phyloP scores from a whole-genome alignment of 805 yeast species.

The Candida khao-thaluensis region DNA sequence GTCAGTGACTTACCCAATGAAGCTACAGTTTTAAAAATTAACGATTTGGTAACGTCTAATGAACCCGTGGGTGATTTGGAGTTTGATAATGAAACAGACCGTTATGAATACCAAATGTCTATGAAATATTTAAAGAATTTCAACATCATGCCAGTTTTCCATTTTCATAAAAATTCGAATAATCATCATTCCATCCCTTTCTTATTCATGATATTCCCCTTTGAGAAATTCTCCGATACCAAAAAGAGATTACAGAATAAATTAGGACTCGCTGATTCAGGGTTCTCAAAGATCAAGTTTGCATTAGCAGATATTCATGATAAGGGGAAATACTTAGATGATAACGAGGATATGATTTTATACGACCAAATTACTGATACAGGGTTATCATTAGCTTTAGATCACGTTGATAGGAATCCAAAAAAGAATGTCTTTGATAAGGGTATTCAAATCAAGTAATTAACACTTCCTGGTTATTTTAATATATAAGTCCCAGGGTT shows the following conservation, averaged over 20 bases:
- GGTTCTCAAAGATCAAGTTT: conserved; percentile 72
- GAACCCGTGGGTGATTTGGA: conserved; percentile 17
- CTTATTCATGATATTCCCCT: conserved; percentile 65
- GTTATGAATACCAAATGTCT: conserved; percentile 24
- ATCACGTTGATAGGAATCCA: conserved; percentile 82
- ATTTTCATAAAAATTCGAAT: conserved; percentile 68
- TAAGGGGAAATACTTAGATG: conserved; percentile 45
- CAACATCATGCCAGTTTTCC: conserved; percentile 65
- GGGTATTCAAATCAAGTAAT: conserved; percentile 41
- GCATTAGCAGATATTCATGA: conserved; percentile 49
- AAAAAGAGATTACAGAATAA: conserved; percentile 63
- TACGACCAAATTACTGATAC: conserved; percentile 44
- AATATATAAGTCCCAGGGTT: not conserved
- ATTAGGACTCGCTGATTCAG: conserved; percentile 75
- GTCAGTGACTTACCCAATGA: conserved; percentile 46
- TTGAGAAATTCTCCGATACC: conserved; percentile 63
- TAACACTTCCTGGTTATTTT: too few relatives aligned
- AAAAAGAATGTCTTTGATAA: conserved; percentile 37
- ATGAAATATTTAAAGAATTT: conserved; percentile 26
- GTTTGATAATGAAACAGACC: conserved; percentile 25
- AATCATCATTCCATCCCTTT: conserved; percentile 84
- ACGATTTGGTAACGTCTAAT: conserved; percentile 29
- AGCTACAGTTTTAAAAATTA: conserved; percentile 35
- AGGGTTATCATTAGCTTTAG: conserved; percentile 59
- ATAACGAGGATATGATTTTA: conserved; percentile 54